A percentile compares a stretch with the other conserved stretches of the same genome.
These are phyloP conservation scores for Rosa lucieae DNA, from an alignment of 306 rosid genomes.

Conservation along the genomic window DNA sequence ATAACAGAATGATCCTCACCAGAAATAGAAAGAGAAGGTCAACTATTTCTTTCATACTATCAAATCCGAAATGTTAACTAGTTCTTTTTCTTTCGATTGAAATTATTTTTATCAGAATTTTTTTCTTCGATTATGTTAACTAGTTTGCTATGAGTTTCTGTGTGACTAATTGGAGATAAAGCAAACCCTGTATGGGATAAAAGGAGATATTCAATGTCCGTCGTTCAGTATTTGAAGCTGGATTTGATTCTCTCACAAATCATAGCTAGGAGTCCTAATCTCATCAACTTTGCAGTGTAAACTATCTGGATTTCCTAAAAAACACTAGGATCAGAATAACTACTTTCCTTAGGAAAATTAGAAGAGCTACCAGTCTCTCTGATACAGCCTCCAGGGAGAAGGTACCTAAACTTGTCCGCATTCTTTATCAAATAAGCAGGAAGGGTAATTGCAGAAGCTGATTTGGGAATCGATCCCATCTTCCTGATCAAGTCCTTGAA, in stretches of 20 bases:
- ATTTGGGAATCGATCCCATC: slow-evolving; percentile 80
- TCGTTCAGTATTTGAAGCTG: not conserved
- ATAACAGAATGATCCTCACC: not conserved
- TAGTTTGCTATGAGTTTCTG: too few species aligned
- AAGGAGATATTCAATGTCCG: too few species aligned
- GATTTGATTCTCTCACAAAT: not conserved
- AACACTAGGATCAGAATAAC: not conserved
- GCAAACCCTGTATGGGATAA: not conserved
- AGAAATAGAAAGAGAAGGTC: not conserved
- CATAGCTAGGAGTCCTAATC: not conserved
- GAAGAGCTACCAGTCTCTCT: slow-evolving; percentile 33
- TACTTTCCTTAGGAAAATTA: not conserved
- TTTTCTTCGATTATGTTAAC: too few species aligned
- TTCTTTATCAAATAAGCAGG: slow-evolving; percentile 76
- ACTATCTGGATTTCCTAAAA: not conserved
- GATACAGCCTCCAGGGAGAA: slow-evolving; percentile 88
- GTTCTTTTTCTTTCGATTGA: too few species aligned
- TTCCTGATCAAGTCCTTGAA: slow-evolving; percentile 74
- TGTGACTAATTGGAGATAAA: too few species aligned
- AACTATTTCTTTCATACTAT: not conserved
- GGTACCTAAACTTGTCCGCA: slow-evolving; percentile 72
- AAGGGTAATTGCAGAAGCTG: slow-evolving; percentile 82
- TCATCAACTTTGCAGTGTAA: not conserved
- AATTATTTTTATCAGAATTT: too few species aligned
- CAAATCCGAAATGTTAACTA: too few species aligned